These are phyloP conservation scores for Eucalyptus microcorys DNA, from an alignment of 345 rosid species.

Conservation along the genomic window DNA sequence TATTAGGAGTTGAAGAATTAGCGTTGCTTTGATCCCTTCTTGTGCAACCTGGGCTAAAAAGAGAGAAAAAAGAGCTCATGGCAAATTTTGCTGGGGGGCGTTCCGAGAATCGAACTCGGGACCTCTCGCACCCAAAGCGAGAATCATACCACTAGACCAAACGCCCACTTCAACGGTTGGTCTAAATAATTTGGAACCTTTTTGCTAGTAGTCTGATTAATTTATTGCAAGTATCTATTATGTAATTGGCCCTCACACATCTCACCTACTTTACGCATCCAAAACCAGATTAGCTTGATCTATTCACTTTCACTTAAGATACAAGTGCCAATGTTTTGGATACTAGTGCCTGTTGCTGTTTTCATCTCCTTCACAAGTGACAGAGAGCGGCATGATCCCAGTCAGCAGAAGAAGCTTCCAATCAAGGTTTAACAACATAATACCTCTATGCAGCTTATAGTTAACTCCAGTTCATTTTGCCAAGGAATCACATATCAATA, in stretches of 20 bases:
- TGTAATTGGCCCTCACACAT: neutral
- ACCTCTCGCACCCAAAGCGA: slow-evolving; percentile 95
- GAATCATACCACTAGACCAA: slow-evolving; percentile 94
- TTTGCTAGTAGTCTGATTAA: neutral
- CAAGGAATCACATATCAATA: neutral
- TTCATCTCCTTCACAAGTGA: neutral
- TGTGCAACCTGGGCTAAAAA: neutral
- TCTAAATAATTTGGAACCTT: neutral
- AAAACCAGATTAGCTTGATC: neutral
- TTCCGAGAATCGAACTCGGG: slow-evolving; percentile 81
- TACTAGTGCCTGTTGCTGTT: neutral
- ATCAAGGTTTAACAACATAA: neutral
- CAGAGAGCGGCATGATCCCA: neutral
- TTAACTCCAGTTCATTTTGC: neutral
- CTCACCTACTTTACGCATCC: neutral
- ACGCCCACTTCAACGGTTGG: slow-evolving; percentile 19
- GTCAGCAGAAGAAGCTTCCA: neutral
- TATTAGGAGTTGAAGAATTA: neutral
- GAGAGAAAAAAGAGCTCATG: neutral
- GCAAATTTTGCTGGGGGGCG: slow-evolving; percentile 17
- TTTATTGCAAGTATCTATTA: neutral
- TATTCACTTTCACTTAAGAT: neutral
- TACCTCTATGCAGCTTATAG: neutral
- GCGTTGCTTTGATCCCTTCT: neutral
- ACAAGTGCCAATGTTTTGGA: neutral